phyloP scores from a whole-genome alignment of 345 rosid genomes.

The Combretum micranthum region DNA sequence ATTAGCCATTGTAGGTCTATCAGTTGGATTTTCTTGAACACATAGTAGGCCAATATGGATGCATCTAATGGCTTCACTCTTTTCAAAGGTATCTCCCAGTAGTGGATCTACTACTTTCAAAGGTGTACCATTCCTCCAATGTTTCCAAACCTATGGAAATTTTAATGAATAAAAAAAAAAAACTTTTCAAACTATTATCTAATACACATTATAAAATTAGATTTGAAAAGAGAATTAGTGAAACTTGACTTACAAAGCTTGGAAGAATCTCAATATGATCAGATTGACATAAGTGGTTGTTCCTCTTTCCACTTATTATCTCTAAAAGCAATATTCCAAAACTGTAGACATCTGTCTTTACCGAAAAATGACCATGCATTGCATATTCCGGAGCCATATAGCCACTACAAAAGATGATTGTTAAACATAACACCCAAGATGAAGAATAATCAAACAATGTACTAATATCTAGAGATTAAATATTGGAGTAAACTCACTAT shows the following conservation, averaged over 20 bases:
- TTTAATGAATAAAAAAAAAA: not conserved
- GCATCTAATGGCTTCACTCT: conserved; percentile 21
- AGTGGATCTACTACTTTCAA: conserved; percentile 14
- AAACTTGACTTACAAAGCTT: conserved; percentile 6
- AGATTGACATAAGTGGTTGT: conserved; percentile 14
- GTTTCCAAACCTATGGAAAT: conserved; percentile 24
- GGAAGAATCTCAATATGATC: not conserved
- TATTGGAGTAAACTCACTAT: no score
- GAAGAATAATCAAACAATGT: no score
- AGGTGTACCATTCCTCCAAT: conserved; percentile 14
- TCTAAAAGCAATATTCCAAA: conserved; percentile 20
- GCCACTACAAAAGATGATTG: conserved; percentile 14
- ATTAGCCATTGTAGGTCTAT: conserved; percentile 24
- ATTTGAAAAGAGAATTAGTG: not conserved
- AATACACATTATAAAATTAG: conserved; percentile 3
- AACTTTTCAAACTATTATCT: conserved; percentile 1
- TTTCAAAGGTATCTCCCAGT: conserved; percentile 9
- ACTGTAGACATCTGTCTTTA: conserved; percentile 29
- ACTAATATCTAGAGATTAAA: no score
- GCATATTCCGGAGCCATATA: conserved; percentile 41
- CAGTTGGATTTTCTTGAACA: conserved; percentile 21
- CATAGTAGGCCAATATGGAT: conserved; percentile 23
- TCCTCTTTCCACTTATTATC: conserved; percentile 29
- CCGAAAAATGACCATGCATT: conserved; percentile 24
- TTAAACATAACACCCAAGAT: no score